Conservation (phyloP, 2,329 filamentous ascomycete species). For the Aspergillus floridensis region DNA sequence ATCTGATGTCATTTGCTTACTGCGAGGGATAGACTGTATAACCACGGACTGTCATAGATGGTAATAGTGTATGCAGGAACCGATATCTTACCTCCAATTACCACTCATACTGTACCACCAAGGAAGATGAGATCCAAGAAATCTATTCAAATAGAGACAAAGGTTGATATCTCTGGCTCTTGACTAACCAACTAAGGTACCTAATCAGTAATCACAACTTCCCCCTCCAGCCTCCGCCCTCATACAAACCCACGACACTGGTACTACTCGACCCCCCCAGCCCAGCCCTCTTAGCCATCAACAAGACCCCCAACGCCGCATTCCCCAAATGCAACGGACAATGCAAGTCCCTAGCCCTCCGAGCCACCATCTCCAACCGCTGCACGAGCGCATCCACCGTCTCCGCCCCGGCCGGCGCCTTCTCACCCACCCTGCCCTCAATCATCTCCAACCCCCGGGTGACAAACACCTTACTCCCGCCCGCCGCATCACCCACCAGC, state of each 20-base stretch:
- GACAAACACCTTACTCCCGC: slow-evolving; percentile 47
- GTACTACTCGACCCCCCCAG: slow-evolving; percentile 30
- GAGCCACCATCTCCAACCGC: slow-evolving; percentile 43
- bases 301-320: slow-evolving; percentile 36
- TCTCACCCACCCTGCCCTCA: slow-evolving; percentile 25
- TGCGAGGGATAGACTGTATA: no score
- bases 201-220: background rate
- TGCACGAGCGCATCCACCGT: slow-evolving; percentile 38
- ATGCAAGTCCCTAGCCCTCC: slow-evolving; percentile 41
- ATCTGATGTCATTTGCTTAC: slow-evolving; percentile 8
- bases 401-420: slow-evolving; percentile 31
- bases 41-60: background rate
- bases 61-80: no score
- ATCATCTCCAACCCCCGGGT: slow-evolving; percentile 40
- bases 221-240: slow-evolving; percentile 7
- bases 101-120: no score
- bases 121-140: no score
- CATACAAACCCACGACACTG: slow-evolving; percentile 36
- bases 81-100: no score
- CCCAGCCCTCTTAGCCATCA: slow-evolving; percentile 32
- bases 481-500: slow-evolving; percentile 49
- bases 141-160: no score
- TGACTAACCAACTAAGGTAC: no score
- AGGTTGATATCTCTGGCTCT: no score
- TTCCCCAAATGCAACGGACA: slow-evolving; percentile 40